phyloP scores from a whole-genome alignment of 1,139 yeast species.

The Schwanniomyces etchellsii region DNA sequence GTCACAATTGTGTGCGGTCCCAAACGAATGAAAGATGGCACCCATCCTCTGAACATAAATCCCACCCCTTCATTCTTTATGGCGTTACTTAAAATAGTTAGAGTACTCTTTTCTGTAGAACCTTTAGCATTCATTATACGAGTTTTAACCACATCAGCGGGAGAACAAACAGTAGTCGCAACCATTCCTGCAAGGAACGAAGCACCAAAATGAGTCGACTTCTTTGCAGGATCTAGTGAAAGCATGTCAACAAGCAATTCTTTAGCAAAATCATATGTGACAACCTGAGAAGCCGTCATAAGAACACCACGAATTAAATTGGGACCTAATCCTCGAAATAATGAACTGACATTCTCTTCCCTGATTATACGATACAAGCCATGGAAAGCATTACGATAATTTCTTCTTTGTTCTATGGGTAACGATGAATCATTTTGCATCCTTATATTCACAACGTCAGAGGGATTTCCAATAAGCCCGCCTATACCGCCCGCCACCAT shows the following conservation, averaged over 20 bases:
- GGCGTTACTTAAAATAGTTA: slow-evolving; percentile 48
- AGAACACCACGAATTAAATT: slow-evolving; percentile 75
- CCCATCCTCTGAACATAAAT: slow-evolving; percentile 88
- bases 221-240: slow-evolving; percentile 53
- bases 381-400: slow-evolving; percentile 74
- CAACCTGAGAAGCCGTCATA: slow-evolving; percentile 92
- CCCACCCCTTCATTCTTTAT: slow-evolving; percentile 65
- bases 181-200: slow-evolving; percentile 10
- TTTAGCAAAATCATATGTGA: slow-evolving; percentile 78
- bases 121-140: slow-evolving; percentile 74
- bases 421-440: slow-evolving; percentile 85
- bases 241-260: slow-evolving; percentile 46
- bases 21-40: slow-evolving; percentile 78
- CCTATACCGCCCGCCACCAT: slow-evolving; percentile 83
- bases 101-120: slow-evolving; percentile 38
- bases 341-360: slow-evolving; percentile 56
- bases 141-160: slow-evolving; percentile 88
- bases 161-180: slow-evolving; percentile 67
- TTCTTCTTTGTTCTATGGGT: slow-evolving; percentile 60
- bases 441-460: slow-evolving; percentile 82
- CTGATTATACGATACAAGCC: slow-evolving; percentile 58
- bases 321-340: slow-evolving; percentile 73
- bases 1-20: slow-evolving; percentile 91
- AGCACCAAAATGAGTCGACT: slow-evolving; percentile 62
- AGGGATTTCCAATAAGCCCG: slow-evolving; percentile 82